Evolutionary conservation across 441 rosid genomes (phyloP).

Genomic region (Mallotus repandus): DNA sequence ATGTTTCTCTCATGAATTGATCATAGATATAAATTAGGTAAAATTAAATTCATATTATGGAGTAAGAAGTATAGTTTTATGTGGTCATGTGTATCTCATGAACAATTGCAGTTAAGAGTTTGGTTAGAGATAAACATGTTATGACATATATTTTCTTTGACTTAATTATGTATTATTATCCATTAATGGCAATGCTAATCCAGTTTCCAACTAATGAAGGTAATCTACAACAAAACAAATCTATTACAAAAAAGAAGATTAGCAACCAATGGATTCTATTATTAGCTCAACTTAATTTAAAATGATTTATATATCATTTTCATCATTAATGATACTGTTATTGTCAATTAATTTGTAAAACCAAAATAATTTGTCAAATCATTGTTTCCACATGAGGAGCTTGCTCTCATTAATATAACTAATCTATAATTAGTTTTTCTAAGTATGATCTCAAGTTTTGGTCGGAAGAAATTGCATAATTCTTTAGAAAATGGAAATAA

Average conservation of each 20-base stretch:
- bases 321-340: neutral
- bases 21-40: neutral
- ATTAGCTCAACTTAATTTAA: no score
- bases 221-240: neutral
- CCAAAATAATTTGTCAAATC: neutral
- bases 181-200: neutral
- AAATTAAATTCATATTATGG: neutral
- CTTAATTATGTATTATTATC: neutral
- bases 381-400: neutral
- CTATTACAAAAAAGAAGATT: neutral
- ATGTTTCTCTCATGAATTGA: constrained; percentile 14
- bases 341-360: neutral
- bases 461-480: neutral
- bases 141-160: neutral
- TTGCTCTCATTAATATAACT: neutral
- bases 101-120: constrained; percentile 10
- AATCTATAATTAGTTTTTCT: neutral
- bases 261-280: neutral
- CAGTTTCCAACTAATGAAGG: neutral
- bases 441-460: neutral
- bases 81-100: constrained; percentile 18
- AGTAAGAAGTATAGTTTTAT: neutral
- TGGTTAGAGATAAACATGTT: neutral
- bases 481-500: neutral
- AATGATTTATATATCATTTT: no score